A percentile compares a stretch with the other conserved stretches of the same genome.
Evolutionary conservation across 257 asterid species (phyloP).

Genomic region (Solanum neorickii): DNA sequence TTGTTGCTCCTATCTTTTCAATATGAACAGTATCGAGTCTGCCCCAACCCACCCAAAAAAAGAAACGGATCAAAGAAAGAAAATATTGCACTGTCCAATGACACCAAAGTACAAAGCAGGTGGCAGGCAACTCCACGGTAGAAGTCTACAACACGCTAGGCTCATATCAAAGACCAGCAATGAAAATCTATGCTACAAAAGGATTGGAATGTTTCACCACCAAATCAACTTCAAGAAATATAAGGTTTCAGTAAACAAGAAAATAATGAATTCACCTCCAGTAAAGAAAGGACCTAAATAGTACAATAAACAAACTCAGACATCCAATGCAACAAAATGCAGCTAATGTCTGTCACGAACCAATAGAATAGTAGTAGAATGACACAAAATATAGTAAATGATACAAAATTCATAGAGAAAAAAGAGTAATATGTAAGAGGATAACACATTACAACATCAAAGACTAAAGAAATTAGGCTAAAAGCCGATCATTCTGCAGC

Average conservation of each 20-base stretch:
- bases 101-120: background rate
- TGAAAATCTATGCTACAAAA: background rate
- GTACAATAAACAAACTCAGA: background rate
- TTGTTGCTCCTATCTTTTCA: background rate
- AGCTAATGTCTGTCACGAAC: background rate
- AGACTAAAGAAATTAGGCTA: background rate
- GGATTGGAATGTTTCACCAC: background rate
- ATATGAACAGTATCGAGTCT: background rate
- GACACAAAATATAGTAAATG: background rate
- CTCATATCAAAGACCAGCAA: background rate
- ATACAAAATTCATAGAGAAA: background rate
- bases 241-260: background rate
- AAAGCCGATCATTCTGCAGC: constrained; percentile 7
- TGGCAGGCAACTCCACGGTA: background rate
- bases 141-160: background rate
- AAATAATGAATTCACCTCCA: background rate
- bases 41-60: background rate
- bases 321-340: background rate
- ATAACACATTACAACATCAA: background rate
- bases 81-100: background rate
- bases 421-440: background rate
- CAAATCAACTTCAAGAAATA: background rate
- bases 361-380: background rate
- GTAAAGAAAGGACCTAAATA: background rate
- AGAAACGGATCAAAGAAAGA: background rate